phyloP scores from a whole-genome alignment of 768 basidiomycete species.

The Tricholoma furcatifolium region DNA sequence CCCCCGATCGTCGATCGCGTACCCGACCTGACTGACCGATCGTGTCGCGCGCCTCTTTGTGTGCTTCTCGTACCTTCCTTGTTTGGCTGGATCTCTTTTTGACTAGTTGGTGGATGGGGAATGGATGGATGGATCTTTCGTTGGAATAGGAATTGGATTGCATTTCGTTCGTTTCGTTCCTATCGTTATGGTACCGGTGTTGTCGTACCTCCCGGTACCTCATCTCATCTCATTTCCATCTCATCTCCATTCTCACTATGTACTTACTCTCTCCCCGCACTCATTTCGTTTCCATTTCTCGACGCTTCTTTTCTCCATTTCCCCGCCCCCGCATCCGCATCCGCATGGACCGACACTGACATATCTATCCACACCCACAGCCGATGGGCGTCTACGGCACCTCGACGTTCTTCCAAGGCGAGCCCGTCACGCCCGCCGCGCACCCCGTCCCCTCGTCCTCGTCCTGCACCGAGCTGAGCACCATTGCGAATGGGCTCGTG shows the following conservation, averaged over 20 bases:
- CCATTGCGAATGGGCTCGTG: constrained; percentile 48
- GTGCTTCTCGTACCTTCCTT: not conserved
- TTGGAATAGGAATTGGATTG: not conserved
- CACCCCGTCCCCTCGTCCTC: constrained; percentile 61
- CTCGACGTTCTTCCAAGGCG: constrained; percentile 68
- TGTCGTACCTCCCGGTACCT: no score
- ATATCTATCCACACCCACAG: no score
- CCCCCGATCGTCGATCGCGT: not conserved
- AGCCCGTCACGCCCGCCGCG: constrained; percentile 50
- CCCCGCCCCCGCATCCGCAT: not conserved
- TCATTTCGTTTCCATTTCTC: no score
- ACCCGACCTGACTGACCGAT: not conserved
- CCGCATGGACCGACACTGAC: not conserved
- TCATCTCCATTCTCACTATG: no score
- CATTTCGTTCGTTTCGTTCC: not conserved
- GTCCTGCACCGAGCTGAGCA: constrained; percentile 50
- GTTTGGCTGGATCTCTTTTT: not conserved
- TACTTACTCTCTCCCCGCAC: no score
- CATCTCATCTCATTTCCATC: no score
- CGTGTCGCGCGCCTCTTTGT: not conserved
- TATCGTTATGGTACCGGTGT: no score
- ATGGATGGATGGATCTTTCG: no score
- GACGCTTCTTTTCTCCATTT: not conserved
- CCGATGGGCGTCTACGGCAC: constrained; percentile 69
- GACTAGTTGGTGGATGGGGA: no score